Evolutionary conservation across 495 filamentous ascomycete species (phyloP), one percentile per base, ranked within the genome.

Genomic region (Aspergillus hancockii): DNA sequence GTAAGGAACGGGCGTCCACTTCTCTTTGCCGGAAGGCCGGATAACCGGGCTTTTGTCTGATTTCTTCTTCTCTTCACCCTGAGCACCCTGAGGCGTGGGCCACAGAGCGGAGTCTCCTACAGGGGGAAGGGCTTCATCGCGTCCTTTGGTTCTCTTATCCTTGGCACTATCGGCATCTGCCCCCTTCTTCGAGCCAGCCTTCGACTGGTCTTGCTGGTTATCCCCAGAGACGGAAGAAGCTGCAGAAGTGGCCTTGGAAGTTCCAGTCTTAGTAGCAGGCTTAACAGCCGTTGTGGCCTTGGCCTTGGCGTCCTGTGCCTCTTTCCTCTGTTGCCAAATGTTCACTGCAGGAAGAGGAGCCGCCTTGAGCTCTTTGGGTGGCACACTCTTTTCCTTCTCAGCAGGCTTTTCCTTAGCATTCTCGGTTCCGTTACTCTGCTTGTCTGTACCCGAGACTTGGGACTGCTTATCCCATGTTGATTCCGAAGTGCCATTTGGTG

Each of bases 71-170:
- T 89, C 88, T 59, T 88, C 85, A 40, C 86, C 85, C 32, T 89
- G 81, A 3, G 89, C 90, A 46, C 82, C 87, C 55, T 96, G 88
- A 1, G 92, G 92, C 9, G 94, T 96, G 19, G 94, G 94, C 94
- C 94, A 98, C 30, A 85, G 86, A 30, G 83, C 78, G 40, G 88
- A 79, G 72, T 96, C 91, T 52, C 83, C 89, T 36, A 89, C 88
- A 4, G 81, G 78, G 49, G 81, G 78, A 43, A 85, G 78, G 16
- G 72, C 70, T 58, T 81, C 81, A 21, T 82, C 78, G 13, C 74
- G 76, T 23, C 55, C 67, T 62, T 73, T 76, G 43, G 65, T 70
- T 45, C 68, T 77, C 67, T 78, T 80, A 54, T 69, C 74, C 61
- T 76, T 78, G 62, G 58, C 50, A 22, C 68, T 60, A 38, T 75